phyloP scores from a whole-genome alignment of 768 basidiomycete genomes.

The Clavulina sp. region DNA sequence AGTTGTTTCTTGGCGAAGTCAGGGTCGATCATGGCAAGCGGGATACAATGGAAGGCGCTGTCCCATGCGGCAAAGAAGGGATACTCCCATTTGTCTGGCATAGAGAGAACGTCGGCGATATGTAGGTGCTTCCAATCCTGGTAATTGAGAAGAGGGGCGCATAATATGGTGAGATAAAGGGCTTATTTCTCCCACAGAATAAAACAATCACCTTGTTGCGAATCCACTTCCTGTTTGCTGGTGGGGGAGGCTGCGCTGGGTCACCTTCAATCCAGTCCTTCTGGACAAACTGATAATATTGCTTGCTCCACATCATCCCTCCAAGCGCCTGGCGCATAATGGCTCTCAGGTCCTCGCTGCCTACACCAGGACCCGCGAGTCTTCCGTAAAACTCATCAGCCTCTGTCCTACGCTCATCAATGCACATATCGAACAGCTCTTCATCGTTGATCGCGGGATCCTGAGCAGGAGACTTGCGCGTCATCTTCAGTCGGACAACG shows the following conservation, averaged over 20 bases:
- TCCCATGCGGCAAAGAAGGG: conserved; percentile 99
- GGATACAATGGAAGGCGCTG: conserved; percentile 98
- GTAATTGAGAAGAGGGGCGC: neutral
- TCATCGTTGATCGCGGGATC: conserved; percentile 79
- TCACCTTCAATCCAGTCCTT: conserved; percentile 95
- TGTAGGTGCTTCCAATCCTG: conserved; percentile 95
- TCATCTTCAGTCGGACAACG: conserved; percentile 86
- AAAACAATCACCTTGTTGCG: conserved; percentile 46
- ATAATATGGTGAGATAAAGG: conserved; percentile 14
- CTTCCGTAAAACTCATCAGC: conserved; percentile 90
- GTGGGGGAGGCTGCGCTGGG: conserved; percentile 86
- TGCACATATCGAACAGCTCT: conserved; percentile 64
- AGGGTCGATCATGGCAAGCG: conserved; percentile 88
- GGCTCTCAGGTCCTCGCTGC: conserved; percentile 84
- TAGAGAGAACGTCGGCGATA: conserved; percentile 87
- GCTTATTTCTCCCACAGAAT: neutral
- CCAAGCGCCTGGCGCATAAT: conserved; percentile 92
- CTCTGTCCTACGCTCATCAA: conserved; percentile 83
- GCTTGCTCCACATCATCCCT: conserved; percentile 97
- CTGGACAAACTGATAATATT: conserved; percentile 91
- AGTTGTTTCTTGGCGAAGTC: conserved; percentile 95
- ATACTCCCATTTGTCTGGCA: conserved; percentile 99
- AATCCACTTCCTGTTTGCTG: conserved; percentile 68
- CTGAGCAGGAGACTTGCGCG: conserved; percentile 51
- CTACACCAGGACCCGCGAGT: conserved; percentile 45